Evolutionary conservation across 768 basidiomycete genomes (phyloP).

Genomic region (Astraeus odoratus): DNA sequence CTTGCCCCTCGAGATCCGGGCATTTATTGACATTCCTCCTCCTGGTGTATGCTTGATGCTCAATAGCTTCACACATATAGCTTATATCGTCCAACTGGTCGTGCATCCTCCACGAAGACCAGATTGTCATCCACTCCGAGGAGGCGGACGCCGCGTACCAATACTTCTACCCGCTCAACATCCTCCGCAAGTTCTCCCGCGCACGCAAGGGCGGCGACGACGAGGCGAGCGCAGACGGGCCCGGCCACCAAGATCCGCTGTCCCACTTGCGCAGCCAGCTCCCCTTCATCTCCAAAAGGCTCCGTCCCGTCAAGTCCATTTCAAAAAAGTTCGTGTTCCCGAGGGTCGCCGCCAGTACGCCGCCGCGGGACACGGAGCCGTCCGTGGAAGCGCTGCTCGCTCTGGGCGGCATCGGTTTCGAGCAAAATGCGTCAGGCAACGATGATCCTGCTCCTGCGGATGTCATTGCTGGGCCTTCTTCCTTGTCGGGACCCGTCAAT

Average conservation of each 20-base stretch:
- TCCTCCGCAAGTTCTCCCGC: slow-evolving; percentile 26
- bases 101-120: slow-evolving; percentile 57
- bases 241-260: slow-evolving; percentile 1
- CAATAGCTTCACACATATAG: slow-evolving; percentile 26
- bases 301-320: slow-evolving; percentile 40
- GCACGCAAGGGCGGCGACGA: slow-evolving; percentile 20
- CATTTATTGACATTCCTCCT: background rate
- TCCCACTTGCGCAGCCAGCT: slow-evolving; percentile 20
- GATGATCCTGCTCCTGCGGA: slow-evolving; percentile 1
- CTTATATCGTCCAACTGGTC: slow-evolving; percentile 70
- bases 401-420: background rate
- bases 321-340: slow-evolving; percentile 51
- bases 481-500: background rate
- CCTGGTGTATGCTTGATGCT: slow-evolving; percentile 6
- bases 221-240: too few species aligned
- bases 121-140: slow-evolving; percentile 72
- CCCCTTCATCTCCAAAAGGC: slow-evolving; percentile 36
- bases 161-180: slow-evolving; percentile 55
- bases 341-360: slow-evolving; percentile 4
- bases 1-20: background rate
- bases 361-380: background rate
- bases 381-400: slow-evolving; percentile 1
- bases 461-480: slow-evolving; percentile 3
- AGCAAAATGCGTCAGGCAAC: background rate
- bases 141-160: slow-evolving; percentile 59